Percentiles rank a stretch among this genome's conserved stretches.
phyloP scores from a whole-genome alignment of 306 rosid genomes.

The Cyamopsis tetragonoloba region DNA sequence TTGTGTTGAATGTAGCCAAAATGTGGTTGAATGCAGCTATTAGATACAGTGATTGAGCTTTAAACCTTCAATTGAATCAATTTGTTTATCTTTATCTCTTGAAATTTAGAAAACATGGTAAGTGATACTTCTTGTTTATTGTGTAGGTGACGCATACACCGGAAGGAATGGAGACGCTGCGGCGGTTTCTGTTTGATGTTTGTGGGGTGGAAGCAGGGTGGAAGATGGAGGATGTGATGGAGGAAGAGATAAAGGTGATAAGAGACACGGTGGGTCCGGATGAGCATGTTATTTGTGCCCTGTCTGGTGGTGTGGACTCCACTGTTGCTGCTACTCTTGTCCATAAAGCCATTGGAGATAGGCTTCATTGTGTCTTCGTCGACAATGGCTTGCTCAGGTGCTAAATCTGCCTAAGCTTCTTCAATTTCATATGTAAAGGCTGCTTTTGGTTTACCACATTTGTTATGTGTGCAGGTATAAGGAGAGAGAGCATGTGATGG shows the following conservation, averaged over 20 bases:
- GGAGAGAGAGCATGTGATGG: conserved; percentile 88
- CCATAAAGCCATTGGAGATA: conserved; percentile 85
- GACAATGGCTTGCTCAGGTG: conserved; percentile 95
- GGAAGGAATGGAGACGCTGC: conserved; percentile 78
- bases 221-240: conserved; percentile 85
- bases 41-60: no score
- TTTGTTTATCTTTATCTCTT: no score
- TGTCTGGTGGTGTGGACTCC: conserved; percentile 98
- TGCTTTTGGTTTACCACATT: not conserved
- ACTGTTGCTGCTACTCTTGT: conserved; percentile 94
- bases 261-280: conserved; percentile 52
- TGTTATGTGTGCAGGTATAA: conserved; percentile 53
- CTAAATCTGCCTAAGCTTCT: not conserved
- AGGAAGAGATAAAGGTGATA: conserved; percentile 76
- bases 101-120: no score
- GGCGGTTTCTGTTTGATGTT: conserved; percentile 65
- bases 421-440: not conserved
- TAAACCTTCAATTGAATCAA: not conserved
- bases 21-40: no score
- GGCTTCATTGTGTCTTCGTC: conserved; percentile 94
- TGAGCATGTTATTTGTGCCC: conserved; percentile 81
- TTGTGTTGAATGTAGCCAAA: no score
- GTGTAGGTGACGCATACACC: conserved; percentile 87
- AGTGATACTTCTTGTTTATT: no score
- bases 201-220: conserved; percentile 70